Conservation (phyloP, 2,329 filamentous ascomycete genomes). For the Raffaelea deltoideospora region DNA sequence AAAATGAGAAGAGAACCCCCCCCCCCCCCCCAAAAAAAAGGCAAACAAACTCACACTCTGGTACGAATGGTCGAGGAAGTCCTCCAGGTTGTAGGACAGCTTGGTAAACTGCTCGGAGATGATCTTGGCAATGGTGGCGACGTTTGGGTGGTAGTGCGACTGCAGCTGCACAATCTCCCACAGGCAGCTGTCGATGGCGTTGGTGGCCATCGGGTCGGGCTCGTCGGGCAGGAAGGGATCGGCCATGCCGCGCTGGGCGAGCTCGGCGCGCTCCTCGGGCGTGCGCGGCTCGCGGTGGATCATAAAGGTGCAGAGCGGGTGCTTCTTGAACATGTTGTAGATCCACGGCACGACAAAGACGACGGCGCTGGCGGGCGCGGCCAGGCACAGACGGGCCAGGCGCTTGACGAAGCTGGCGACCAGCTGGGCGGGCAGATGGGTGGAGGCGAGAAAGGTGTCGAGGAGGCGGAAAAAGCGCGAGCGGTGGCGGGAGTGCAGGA, state of each 20-base stretch:
- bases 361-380: conserved; percentile 77
- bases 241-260: conserved; percentile 39
- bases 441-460: conserved; percentile 79
- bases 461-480: conserved; percentile 86
- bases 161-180: conserved; percentile 92
- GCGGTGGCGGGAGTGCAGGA: conserved; percentile 87
- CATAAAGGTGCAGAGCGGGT: conserved; percentile 91
- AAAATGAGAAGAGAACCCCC: too few species aligned
- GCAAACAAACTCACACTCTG: conserved; percentile 42
- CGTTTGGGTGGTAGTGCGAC: conserved; percentile 91
- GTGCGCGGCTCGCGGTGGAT: conserved; percentile 62
- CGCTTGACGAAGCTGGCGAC: conserved; percentile 95
- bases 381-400: conserved; percentile 70
- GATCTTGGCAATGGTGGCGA: conserved; percentile 85
- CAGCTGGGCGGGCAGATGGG: conserved; percentile 78
- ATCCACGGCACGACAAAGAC: conserved; percentile 84
- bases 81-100: conserved; percentile 84
- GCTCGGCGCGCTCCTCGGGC: conserved; percentile 33
- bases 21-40: too few species aligned
- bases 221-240: conserved; percentile 71
- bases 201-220: conserved; percentile 67
- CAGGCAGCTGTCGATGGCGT: conserved; percentile 79
- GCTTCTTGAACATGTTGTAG: conserved; percentile 84
- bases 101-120: conserved; percentile 97
- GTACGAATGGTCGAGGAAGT: conserved; percentile 93